These are phyloP conservation scores for Cercospora janseana DNA, from an alignment of 2,329 filamentous ascomycete genomes.

Conservation along the genomic window DNA sequence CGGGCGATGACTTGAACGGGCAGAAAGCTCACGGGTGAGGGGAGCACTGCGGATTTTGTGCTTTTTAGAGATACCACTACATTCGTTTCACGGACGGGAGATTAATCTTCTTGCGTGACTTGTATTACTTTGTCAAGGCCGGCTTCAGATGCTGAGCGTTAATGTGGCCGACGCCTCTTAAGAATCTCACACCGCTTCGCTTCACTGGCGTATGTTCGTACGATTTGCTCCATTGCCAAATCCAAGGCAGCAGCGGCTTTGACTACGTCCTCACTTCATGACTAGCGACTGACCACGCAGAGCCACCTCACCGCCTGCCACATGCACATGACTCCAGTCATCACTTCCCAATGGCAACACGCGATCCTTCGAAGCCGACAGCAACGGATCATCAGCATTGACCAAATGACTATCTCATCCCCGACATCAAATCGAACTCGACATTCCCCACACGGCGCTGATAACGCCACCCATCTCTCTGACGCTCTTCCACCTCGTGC, in stretches of 20 bases:
- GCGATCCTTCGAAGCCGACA: background rate
- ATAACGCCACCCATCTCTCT: background rate
- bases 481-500: background rate
- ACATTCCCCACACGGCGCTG: conserved; percentile 9
- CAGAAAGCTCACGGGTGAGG: too few species aligned
- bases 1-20: background rate
- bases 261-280: background rate
- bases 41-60: conserved; percentile 8
- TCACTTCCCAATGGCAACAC: background rate
- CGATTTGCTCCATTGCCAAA: too few species aligned
- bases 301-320: background rate
- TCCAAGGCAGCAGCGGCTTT: background rate
- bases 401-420: conserved; percentile 8
- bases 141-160: conserved; percentile 5
- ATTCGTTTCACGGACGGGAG: conserved; percentile 11
- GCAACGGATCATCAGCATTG: background rate
- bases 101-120: conserved; percentile 16
- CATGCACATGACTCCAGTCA: background rate
- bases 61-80: conserved; percentile 22
- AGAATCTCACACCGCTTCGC: too few species aligned
- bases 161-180: too few species aligned
- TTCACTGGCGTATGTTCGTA: background rate
- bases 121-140: conserved; percentile 9
- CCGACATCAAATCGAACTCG: background rate
- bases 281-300: background rate